Evolutionary conservation across 345 rosid genomes (phyloP), one percentile per base, ranked within the genome.

Genomic region (Salix exigua): DNA sequence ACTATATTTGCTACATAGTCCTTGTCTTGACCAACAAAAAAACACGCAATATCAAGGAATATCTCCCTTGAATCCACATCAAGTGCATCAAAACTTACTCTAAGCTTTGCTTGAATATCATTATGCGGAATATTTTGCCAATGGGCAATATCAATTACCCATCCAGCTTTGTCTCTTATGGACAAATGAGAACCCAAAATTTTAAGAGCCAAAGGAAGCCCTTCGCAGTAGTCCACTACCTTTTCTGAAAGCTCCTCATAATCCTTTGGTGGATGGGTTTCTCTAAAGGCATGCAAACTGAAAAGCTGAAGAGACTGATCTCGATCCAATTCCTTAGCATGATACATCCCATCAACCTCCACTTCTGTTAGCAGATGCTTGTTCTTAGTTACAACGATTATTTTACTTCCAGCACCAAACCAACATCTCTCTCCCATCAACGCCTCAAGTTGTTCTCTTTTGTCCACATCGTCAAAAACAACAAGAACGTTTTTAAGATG

Each of bases 391-490:
- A 51, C 61, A 37, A 72, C 40, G 14, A 58, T 72, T 6, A 60
- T 37, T 40, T 51, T 38, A 38, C 75, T 71, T 51, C 74, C 65
- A 16, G 2, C 16, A 3, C 64, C 65, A 33, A 71, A 71, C 74
- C 65, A 71, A 1, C 25, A 38, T 37, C 35, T 21, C n/a, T 37
- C 51, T 6, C 51, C 35, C 26, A 35, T 35, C 21, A 72, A 60
- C 12, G 66, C 75, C 28, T 37, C 21, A 6, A 72, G 12, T 38
- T 72, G 75, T 35, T 72, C 31, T 13, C 25, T 14, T 19, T 72
- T 50, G 40, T 72, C 53, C 28, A 61, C 17, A 60, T 72, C 66
- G 26, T 72, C 75, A 72, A 72, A 33, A 23, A 60, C 51, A 72
- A 72, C 18, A 72, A 72, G 67, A 38, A 72, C n/a, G 13, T 66